A percentile compares a stretch with the other conserved stretches of the same genome.
phyloP scores from a whole-genome alignment of 306 rosid genomes.

The Leucaena leucocephala region DNA sequence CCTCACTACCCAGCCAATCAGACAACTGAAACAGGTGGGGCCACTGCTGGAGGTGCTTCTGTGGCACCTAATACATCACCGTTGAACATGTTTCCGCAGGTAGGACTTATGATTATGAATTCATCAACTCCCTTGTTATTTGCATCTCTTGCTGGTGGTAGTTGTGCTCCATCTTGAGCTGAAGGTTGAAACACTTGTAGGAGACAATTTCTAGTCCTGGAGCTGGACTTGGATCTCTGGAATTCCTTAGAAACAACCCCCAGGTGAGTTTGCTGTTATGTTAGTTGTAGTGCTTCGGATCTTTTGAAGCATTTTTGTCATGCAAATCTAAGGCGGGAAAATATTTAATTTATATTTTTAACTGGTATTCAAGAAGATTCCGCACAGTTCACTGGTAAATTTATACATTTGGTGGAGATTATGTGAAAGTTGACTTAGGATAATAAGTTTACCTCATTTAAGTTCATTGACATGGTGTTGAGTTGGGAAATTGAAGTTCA shows the following conservation, averaged over 20 bases:
- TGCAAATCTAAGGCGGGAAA: constrained; percentile 16
- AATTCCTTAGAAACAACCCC: constrained; percentile 84
- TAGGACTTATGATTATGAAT: constrained; percentile 37
- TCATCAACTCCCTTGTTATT: constrained; percentile 1
- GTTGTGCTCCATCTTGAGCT: constrained; percentile 26
- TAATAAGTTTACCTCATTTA: constrained; percentile 7
- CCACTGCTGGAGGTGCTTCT: constrained; percentile 55
- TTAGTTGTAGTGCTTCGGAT: neutral
- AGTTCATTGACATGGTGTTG: neutral
- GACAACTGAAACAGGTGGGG: constrained; percentile 63
- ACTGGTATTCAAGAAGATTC: constrained; percentile 17
- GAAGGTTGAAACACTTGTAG: constrained; percentile 49
- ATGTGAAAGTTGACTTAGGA: constrained; percentile 4
- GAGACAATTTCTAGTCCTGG: constrained; percentile 75
- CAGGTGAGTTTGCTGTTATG: constrained; percentile 58
- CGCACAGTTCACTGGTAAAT: neutral
- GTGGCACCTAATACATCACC: constrained; percentile 92
- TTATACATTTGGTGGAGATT: neutral
- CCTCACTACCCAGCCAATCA: constrained; percentile 63
- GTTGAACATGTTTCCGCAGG: constrained; percentile 97
- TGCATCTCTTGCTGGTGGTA: constrained; percentile 32
- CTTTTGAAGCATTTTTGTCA: constrained; percentile 9
- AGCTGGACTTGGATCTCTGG: constrained; percentile 80
- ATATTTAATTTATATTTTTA: neutral
- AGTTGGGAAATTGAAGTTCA: constrained; percentile 16